Conservation (phyloP, 2,329 filamentous ascomycete genomes). For the Xylariaceae sp. region DNA sequence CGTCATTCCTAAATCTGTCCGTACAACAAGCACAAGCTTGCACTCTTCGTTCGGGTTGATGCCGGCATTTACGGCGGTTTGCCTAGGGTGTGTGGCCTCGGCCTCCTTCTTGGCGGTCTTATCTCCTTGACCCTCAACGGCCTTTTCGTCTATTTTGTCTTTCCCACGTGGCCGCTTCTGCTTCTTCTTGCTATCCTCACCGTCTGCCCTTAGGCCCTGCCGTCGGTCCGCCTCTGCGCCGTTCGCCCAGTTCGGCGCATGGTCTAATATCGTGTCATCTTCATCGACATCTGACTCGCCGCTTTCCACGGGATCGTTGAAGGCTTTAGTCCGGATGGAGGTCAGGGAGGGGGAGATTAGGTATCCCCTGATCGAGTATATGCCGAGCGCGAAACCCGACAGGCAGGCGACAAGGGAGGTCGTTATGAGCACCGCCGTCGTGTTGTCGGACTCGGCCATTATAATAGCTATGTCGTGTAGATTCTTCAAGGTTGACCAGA, state of each 20-base stretch:
- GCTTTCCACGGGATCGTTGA: constrained; percentile 68
- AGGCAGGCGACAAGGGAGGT: constrained; percentile 77
- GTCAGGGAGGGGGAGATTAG: constrained; percentile 61
- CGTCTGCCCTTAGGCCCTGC: constrained; percentile 56
- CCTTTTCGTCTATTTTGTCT: constrained; percentile 37
- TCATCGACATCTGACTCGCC: constrained; percentile 73
- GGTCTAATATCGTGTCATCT: constrained; percentile 63
- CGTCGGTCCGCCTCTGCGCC: constrained; percentile 62
- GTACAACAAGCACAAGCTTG: constrained; percentile 89
- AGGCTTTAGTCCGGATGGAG: constrained; percentile 62
- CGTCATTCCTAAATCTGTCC: constrained; percentile 95
- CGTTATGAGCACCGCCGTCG: constrained; percentile 63
- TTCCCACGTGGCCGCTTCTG: constrained; percentile 39
- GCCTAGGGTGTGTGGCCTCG: constrained; percentile 20
- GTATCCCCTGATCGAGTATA: constrained; percentile 71
- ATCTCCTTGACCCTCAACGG: background rate
- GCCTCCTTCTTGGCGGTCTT: constrained; percentile 16
- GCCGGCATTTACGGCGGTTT: constrained; percentile 41
- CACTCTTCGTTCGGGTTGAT: constrained; percentile 72
- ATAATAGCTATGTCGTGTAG: background rate
- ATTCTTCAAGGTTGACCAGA: too few species aligned
- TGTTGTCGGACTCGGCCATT: constrained; percentile 12
- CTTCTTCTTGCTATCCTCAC: constrained; percentile 21
- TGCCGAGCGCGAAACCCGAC: constrained; percentile 79
- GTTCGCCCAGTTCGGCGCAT: constrained; percentile 72